Evolutionary conservation across 495 filamentous ascomycete species (phyloP).

Genomic region (Aspergillus campestris): DNA sequence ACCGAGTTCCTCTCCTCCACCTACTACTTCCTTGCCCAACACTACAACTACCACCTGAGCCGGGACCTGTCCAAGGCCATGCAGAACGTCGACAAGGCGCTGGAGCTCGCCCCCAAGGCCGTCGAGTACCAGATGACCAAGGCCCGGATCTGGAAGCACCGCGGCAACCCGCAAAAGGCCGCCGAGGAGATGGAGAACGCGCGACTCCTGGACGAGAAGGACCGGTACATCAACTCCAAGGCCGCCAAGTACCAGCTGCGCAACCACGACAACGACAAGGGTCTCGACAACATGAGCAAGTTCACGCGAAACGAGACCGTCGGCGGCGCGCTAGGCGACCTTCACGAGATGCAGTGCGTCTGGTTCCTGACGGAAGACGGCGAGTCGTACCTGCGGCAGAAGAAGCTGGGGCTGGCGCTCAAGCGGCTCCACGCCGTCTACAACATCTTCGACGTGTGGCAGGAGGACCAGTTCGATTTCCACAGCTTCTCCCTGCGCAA

Average conservation of each 20-base stretch:
- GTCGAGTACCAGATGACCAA: slow-evolving; percentile 94
- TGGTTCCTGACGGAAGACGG: slow-evolving; percentile 97
- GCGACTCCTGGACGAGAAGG: slow-evolving; percentile 71
- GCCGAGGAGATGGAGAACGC: slow-evolving; percentile 85
- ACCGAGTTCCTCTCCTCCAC: slow-evolving; percentile 61
- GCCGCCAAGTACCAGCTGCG: slow-evolving; percentile 94
- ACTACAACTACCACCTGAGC: slow-evolving; percentile 88
- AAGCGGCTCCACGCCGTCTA: slow-evolving; percentile 82
- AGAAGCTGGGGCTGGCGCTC: slow-evolving; percentile 73
- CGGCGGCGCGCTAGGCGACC: slow-evolving; percentile 80
- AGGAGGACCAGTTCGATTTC: slow-evolving; percentile 98
- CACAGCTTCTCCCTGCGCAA: slow-evolving; percentile 94
- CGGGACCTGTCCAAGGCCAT: slow-evolving; percentile 75
- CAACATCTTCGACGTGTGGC: slow-evolving; percentile 94
- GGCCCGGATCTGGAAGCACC: slow-evolving; percentile 90
- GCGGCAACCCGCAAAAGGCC: slow-evolving; percentile 71
- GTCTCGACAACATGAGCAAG: slow-evolving; percentile 79
- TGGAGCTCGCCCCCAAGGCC: slow-evolving; percentile 65
- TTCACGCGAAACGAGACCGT: slow-evolving; percentile 89
- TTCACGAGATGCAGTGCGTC: slow-evolving; percentile 97
- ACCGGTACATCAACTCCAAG: slow-evolving; percentile 98
- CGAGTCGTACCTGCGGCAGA: slow-evolving; percentile 77
- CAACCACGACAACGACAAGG: slow-evolving; percentile 82
- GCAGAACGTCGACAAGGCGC: slow-evolving; percentile 71
- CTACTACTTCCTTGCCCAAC: slow-evolving; percentile 89